phyloP scores from a whole-genome alignment of 139 green algal genomes.

The Coccomyxa sp. region DNA sequence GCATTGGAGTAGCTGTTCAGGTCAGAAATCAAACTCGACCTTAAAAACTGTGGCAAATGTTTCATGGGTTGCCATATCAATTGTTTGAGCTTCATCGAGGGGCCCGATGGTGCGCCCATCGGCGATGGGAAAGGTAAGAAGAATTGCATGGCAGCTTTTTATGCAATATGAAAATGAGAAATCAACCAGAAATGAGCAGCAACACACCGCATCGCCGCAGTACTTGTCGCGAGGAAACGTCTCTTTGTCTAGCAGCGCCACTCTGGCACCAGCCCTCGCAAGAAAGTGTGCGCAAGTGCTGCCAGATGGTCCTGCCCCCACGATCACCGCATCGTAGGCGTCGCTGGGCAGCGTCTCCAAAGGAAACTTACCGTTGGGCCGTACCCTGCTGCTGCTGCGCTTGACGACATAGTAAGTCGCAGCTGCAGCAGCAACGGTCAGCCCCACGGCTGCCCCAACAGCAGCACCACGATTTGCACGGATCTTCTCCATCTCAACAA shows the following conservation, averaged over 20 bases:
- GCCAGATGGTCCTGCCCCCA: constrained; percentile 79
- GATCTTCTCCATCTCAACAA: too few species aligned
- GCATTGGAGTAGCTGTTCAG: not conserved
- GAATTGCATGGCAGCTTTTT: not conserved
- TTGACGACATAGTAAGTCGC: not conserved
- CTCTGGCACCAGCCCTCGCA: constrained; percentile 64
- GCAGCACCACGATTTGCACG: too few species aligned
- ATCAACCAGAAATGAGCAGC: not conserved
- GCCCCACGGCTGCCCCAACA: not conserved
- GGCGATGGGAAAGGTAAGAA: not conserved
- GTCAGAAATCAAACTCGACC: not conserved
- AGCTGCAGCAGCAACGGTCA: constrained; percentile 7
- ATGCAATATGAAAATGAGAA: too few species aligned
- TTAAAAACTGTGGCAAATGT: too few species aligned
- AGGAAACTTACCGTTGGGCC: constrained; percentile 46
- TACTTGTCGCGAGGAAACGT: constrained; percentile 80
- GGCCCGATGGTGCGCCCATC: too few species aligned
- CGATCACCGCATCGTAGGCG: constrained; percentile 79
- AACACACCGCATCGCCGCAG: constrained; percentile 61
- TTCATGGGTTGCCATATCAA: too few species aligned
- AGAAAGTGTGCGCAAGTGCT: constrained; percentile 68
- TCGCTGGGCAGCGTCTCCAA: constrained; percentile 55
- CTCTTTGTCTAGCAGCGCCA: constrained; percentile 85
- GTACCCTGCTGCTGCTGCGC: constrained; percentile 15
- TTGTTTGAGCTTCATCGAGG: too few species aligned